Evolutionary conservation across 441 rosid species (phyloP).

Genomic region (Syzygium syzygioides): DNA sequence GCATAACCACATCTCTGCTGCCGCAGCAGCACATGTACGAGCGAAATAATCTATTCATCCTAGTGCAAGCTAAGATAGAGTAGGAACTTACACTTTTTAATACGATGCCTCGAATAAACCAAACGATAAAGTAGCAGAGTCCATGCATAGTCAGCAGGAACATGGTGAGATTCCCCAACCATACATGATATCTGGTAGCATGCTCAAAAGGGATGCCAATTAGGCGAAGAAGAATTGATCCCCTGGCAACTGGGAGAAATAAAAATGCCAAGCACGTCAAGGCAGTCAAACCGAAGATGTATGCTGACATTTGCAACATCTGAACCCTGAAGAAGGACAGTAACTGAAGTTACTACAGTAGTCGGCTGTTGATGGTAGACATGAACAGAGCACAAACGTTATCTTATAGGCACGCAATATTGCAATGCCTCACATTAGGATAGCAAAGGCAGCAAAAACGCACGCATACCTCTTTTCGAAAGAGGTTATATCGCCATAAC

Average conservation of each 20-base stretch:
- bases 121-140: conserved; percentile 38
- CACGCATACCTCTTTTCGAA: not conserved
- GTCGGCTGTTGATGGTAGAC: not conserved
- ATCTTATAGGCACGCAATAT: not conserved
- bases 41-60: not conserved
- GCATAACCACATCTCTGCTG: not conserved
- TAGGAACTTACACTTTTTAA: conserved; percentile 39
- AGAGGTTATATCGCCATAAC: conserved; percentile 2
- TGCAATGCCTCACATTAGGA: not conserved
- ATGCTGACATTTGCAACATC: conserved; percentile 15
- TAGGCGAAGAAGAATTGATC: conserved; percentile 64
- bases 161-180: conserved; percentile 77
- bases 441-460: not conserved
- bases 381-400: not conserved
- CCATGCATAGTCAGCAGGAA: conserved; percentile 56
- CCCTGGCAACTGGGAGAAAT: conserved; percentile 63
- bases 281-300: not conserved
- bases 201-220: conserved; percentile 64
- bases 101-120: conserved; percentile 44
- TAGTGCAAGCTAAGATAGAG: not conserved
- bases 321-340: not conserved
- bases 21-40: not conserved
- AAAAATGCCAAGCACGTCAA: conserved; percentile 45
- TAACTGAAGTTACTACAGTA: not conserved
- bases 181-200: conserved; percentile 63